Evolutionary conservation across 768 basidiomycete genomes (phyloP), one percentile per base, ranked within the genome.

Genomic region (Wakefieldia striispora): DNA sequence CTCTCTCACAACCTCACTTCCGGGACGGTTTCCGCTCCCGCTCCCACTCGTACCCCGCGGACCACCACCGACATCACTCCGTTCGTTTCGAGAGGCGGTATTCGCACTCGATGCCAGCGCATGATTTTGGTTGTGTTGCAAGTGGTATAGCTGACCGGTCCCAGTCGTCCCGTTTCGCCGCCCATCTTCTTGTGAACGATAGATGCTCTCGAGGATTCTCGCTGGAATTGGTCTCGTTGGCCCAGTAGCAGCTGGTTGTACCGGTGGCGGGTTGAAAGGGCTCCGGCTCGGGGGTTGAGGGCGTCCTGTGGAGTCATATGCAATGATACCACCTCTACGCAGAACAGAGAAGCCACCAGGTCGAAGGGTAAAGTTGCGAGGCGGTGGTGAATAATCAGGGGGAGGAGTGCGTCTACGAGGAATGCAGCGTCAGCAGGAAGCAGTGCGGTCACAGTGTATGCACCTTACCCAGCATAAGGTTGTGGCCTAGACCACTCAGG

Each of bases 381-480:
- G 55, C 0, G 58, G 53, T 10, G 64, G 61, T 16, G 54, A 49
- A 24, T 63, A 51, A 31, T 53, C 58, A 17, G 61, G 58, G 31
- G 58, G 58, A 20, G 64, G 61, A 1, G 61, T 64, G n/a, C 51
- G 61, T 6, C 64, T 64, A 40, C 21, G 21, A 42, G 8, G 8
- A 36, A 26, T 3, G 29, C 9, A 24, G 7, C 10, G 31, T 62
- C 27, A 62, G 46, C 33, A 8, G 31, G 26, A n/a, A 27, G 17
- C 13, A 2, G 14, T 17, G 19, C 11, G 21, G n/a, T 26, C 24
- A 47, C 16, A 6, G 11, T 48, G 21, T 9, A 29, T 2, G 8
- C 1, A 17, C 23, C 61, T 44, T 52, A 63, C 61, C 63, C 63
- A 17, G 60, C 63, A 43, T 65, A 65, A 19, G 60, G 61, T 16